These are phyloP conservation scores for Puccinia triticina DNA, from an alignment of 1,284 basidiomycete genomes.

Conservation along the genomic window DNA sequence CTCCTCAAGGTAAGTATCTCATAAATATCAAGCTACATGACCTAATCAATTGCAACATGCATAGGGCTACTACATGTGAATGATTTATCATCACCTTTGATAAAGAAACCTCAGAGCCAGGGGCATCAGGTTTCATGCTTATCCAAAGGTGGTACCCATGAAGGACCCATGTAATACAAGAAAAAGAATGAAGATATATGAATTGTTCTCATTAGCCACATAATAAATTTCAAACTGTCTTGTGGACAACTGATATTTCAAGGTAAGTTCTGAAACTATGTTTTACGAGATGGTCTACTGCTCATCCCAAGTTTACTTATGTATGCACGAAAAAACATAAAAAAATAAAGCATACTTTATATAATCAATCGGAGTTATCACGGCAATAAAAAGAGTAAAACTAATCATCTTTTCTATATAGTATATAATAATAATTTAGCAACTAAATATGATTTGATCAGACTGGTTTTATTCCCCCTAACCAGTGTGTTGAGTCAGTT, in stretches of 20 bases:
- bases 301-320: constrained; percentile 15
- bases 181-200: not conserved
- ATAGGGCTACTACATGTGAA: no score
- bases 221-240: not conserved
- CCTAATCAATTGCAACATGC: no score
- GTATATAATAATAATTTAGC: constrained; percentile 34
- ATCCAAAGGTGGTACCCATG: no score
- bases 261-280: not conserved
- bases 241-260: constrained; percentile 12
- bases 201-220: not conserved
- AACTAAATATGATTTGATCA: constrained; percentile 1
- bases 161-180: no score
- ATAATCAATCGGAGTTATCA: constrained; percentile 35
- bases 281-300: not conserved
- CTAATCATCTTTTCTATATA: constrained; percentile 8
- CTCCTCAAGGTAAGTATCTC: no score
- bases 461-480: not conserved
- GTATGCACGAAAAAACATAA: not conserved
- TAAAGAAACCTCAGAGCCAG: no score
- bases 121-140: no score
- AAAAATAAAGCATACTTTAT: constrained; percentile 31
- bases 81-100: no score
- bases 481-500: not conserved
- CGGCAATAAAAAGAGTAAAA: constrained; percentile 20
- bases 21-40: no score